Base-by-base conservation (phyloP, 192 early-diverging fungal genomes). In the Coemansia sp. region DNA sequence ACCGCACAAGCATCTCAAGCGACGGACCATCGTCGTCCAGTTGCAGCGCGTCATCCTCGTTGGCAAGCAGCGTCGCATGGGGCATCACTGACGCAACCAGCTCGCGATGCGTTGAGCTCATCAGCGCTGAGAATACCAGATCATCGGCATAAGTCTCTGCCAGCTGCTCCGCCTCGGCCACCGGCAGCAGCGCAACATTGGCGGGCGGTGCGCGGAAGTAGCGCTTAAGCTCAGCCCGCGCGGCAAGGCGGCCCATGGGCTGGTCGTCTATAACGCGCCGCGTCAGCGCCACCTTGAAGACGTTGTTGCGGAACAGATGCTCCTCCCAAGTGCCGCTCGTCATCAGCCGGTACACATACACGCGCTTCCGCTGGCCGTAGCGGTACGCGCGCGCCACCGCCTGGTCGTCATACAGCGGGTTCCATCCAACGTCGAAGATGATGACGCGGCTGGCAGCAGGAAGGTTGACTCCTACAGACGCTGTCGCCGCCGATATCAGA, bases 361-460 rank as follows among this genome's bases (percentile, higher is more conserved):
- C 89, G 13, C 77, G 84, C n/a, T 84, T 79, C 17, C 59, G 83
- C 67, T 92, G 91, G 9, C 88, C 90, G 71, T 87, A 91, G 10
- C 89, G 83, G 68, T 90, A 89, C 9, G 82, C 84, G 32, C 89
- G 75, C 0, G 88, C 91, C 34, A 92, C 83, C 3, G 89, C 87
- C 74, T 92, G 91, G 49, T 92, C 87, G 62, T 90, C 89, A 46
- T 80, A 80, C 36, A 86, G 87, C 22, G 92, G 92, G 55, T 92
- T 94, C 91, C 91, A 94, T 41, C 89, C 90, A 29, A 86, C 70
- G 63, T 92, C 92, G 61, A 87, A 77, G 14, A 94, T 61, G 17
- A 94, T 76, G 6, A 94, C 86, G 4, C 90, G 83, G 62, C 81
- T 93, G 14, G 92, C 92, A 0, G 83, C 79, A 3, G 83, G 71